phyloP scores from a whole-genome alignment of 208 protist genomes.

The Kentomonas sorsogonicus region DNA sequence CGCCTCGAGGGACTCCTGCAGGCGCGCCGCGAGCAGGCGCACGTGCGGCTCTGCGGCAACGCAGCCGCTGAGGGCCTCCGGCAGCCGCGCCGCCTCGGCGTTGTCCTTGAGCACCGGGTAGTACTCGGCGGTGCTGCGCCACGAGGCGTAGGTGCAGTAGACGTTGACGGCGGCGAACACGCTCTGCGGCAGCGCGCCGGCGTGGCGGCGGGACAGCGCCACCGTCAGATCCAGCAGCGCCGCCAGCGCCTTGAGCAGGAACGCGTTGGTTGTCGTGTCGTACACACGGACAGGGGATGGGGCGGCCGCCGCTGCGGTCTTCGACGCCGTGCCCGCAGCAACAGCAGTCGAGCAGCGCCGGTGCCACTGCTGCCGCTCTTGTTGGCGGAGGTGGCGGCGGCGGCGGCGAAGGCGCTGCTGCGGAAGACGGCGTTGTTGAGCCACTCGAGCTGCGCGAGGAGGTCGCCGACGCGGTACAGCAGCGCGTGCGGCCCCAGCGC shows the following conservation, averaged over 20 bases:
- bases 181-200: slow-evolving; percentile 36
- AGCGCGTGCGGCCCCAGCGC: slow-evolving; percentile 60
- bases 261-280: slow-evolving; percentile 27
- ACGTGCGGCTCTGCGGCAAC: too few species aligned
- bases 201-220: slow-evolving; percentile 44
- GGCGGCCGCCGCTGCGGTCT: neutral
- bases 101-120: slow-evolving; percentile 17
- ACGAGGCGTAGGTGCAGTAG: slow-evolving; percentile 41
- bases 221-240: slow-evolving; percentile 33
- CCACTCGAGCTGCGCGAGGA: slow-evolving; percentile 53
- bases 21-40: slow-evolving; percentile 25
- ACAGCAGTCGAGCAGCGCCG: too few species aligned
- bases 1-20: slow-evolving; percentile 22
- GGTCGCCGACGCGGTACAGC: slow-evolving; percentile 38
- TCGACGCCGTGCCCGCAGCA: too few species aligned
- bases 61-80: too few species aligned
- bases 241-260: slow-evolving; percentile 24
- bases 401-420: slow-evolving; percentile 29
- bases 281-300: slow-evolving; percentile 14
- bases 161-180: slow-evolving; percentile 59
- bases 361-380: neutral
- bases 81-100: neutral
- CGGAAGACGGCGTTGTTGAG: slow-evolving; percentile 53
- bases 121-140: too few species aligned
- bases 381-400: neutral